phyloP scores from a whole-genome alignment of 2,329 filamentous ascomycete species.

The Beauveria varroae region DNA sequence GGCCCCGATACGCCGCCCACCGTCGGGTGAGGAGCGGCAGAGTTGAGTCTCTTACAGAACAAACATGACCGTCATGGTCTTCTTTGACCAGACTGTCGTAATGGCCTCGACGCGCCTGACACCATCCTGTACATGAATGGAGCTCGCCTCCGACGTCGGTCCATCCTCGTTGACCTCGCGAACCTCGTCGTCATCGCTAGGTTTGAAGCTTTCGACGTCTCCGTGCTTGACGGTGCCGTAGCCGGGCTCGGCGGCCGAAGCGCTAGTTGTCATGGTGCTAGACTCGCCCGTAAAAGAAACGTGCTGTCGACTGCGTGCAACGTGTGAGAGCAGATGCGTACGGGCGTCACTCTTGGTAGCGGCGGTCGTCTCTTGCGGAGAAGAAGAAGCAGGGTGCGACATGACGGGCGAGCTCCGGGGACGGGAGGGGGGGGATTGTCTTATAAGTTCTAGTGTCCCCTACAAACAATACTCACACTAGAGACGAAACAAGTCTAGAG shows the following conservation, averaged over 20 bases:
- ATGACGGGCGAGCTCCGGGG: not conserved
- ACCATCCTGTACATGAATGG: constrained; percentile 26
- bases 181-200: constrained; percentile 7
- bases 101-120: constrained; percentile 31
- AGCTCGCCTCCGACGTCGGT: constrained; percentile 12
- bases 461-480: no score
- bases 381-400: not conserved
- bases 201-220: not conserved
- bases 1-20: no score
- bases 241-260: not conserved
- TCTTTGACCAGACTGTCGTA: constrained; percentile 30
- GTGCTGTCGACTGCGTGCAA: not conserved
- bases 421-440: not conserved
- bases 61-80: constrained; percentile 29
- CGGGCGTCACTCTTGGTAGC: not conserved
- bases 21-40: not conserved
- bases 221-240: constrained; percentile 6
- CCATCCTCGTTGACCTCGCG: constrained; percentile 4
- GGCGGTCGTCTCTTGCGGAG: not conserved
- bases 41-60: constrained; percentile 24
- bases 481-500: not conserved
- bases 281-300: not conserved
- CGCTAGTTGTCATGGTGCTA: not conserved
- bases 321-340: not conserved
- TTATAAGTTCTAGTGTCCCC: not conserved